Base-by-base conservation (phyloP, 2,329 filamentous ascomycete species). In the Cytospora chrysosperma region DNA sequence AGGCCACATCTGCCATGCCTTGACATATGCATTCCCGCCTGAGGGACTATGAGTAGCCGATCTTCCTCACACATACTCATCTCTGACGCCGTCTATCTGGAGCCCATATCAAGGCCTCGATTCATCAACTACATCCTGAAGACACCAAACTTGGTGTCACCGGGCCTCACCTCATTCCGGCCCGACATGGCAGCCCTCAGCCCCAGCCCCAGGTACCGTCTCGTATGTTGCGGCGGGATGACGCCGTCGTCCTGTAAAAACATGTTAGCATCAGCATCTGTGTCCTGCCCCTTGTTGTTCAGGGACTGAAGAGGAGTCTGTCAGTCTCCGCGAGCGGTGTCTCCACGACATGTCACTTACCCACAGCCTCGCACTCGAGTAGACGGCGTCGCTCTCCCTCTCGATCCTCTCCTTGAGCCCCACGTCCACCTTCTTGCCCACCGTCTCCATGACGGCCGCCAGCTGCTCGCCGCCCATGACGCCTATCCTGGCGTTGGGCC, bases 381-480 rank as follows among this genome's bases (percentile, higher is more conserved):
- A 98, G 0, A 90, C 87, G 0, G 92, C 92, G 70, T 97, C 91
- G 61, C 91, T 96, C 80, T 98, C 94, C 58, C 83, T 82, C 73
- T 98, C 94, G 70, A 99, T 98, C 53, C 94, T 83, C 49, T 86
- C 87, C 76, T 90, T 91, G 66, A 98, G 80, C 67, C 88, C 89
- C 0, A 91, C 90, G 73, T 97, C 93, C 1, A 87, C 88, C 65
- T 86, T 86, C 77, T 91, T 90, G 10, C 94, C 93, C 0, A 99
- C 94, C 2, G 93, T 91, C 77, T 93, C 91, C 95, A 99, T 98
- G 66, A 99, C 95, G 4, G 89, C 86, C 9, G 89, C 89, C 40
- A 99, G 82, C 79, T 98, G 94, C 77, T 97, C 94, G 49, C 90
- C 85, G 24, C 95, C 95, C 95, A 99, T 99, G 70, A 99, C 93